Evolutionary conservation across 208 protist genomes (phyloP).

Genomic region (Entamoeba dispar): DNA sequence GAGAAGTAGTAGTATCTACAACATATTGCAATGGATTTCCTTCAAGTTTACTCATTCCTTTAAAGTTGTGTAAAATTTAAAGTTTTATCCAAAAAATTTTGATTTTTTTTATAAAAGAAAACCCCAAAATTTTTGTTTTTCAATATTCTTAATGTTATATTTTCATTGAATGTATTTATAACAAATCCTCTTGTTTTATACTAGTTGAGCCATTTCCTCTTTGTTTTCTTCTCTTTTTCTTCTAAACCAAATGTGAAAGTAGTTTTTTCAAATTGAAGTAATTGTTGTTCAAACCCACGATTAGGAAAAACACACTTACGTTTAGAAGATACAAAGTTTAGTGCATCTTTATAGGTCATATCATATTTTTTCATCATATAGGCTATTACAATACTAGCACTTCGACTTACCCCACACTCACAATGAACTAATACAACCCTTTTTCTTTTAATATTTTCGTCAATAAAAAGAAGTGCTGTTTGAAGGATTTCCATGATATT

Average conservation of each 20-base stretch:
- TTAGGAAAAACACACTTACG: background rate
- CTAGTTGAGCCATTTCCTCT: background rate
- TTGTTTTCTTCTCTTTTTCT: background rate
- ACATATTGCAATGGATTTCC: background rate
- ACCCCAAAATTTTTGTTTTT: too few relatives aligned
- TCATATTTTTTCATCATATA: conserved; percentile 62
- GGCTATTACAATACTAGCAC: conserved; percentile 56
- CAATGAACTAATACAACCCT: conserved; percentile 67
- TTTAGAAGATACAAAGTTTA: background rate
- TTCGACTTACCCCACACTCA: conserved; percentile 65
- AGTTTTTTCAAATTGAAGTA: background rate
- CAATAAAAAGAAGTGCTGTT: conserved; percentile 56
- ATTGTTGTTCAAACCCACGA: background rate
- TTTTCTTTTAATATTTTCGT: conserved; percentile 35
- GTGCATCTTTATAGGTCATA: conserved; percentile 47
- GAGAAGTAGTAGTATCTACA: background rate
- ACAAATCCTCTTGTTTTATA: background rate
- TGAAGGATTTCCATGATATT: background rate
- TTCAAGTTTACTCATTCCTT: background rate
- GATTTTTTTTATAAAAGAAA: too few relatives aligned
- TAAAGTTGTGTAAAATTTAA: too few relatives aligned
- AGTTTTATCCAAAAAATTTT: too few relatives aligned
- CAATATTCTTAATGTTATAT: too few relatives aligned
- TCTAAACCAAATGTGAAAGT: background rate
- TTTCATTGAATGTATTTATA: too few relatives aligned